Base-by-base conservation (phyloP, 2,329 filamentous ascomycete species). In the Metarhizium humberi region DNA sequence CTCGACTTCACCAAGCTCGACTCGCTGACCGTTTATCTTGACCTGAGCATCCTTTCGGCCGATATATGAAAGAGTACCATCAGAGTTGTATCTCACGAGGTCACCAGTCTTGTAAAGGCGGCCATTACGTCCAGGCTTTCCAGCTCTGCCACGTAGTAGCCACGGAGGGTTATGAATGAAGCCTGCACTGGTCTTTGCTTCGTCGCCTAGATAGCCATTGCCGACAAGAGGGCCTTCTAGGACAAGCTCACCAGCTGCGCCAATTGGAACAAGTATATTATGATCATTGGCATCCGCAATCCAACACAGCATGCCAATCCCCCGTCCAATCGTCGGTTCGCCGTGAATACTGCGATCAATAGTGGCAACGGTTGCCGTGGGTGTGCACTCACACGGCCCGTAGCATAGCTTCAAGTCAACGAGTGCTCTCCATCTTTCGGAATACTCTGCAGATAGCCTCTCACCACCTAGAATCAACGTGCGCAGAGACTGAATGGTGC, bases 21-120 rank as follows among this genome's bases (percentile, higher is more conserved):
- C 53, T 6, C 61, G 59, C 45, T 74, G 80, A 34, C 82, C 82
- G 36, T 73, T 70, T 16, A 82, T 66, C 63, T 83, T 83, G 32
- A 82, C 72, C 62, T 67, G 64, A 4, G 53, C 56, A 59, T 82
- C 79, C 58, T 77, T 77, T 40, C 79, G 70, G 50, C 63, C 62
- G 11, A 62, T 14, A 46, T 62, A 67, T 61, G 53, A 47, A 59
- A 73, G 18, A 55, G 63, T 53, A 57, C 67, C 58, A 63, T 66
- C 54, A 38, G 64, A 55, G 61, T 64, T 59, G 16, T 61, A 61
- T 56, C 61, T 52, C 40, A 65, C 62, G 49, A 68, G 51, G 51
- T 68, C 64, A 18, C 75, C 75, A 2, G 74, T 75, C 32, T 55
- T 60, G 34, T 62, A 63, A 4, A 78, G 60, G 10, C 56, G 55